Percentiles rank a stretch among this genome's conserved stretches.
Conservation (phyloP, 2,329 filamentous ascomycete species). For the Tolypocladium sp. region DNA sequence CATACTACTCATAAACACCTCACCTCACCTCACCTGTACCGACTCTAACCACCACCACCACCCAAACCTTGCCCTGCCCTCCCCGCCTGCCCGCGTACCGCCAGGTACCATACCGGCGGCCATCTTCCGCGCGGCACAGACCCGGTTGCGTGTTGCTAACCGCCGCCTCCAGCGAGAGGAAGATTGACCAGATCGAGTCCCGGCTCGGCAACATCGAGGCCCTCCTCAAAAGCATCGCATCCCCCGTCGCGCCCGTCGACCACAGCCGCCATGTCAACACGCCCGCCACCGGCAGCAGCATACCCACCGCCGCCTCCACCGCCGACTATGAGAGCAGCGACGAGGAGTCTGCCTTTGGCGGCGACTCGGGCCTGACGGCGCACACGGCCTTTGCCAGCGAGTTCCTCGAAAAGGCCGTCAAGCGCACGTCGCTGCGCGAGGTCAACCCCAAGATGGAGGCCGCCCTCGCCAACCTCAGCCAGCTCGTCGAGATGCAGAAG, state of each 20-base stretch:
- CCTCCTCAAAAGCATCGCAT: slow-evolving; percentile 29
- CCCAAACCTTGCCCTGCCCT: background rate
- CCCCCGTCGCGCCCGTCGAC: slow-evolving; percentile 13
- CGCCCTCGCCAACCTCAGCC: slow-evolving; percentile 40
- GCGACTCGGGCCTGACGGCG: slow-evolving; percentile 37
- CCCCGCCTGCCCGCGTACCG: background rate
- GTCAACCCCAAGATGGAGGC: slow-evolving; percentile 42
- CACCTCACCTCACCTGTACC: background rate
- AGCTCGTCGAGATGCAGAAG: slow-evolving; percentile 43
- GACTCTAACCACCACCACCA: background rate
- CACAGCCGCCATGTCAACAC: slow-evolving; percentile 5
- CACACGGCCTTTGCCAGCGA: slow-evolving; percentile 46
- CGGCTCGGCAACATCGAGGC: slow-evolving; percentile 34
- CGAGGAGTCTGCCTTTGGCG: slow-evolving; percentile 33
- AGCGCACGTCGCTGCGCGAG: slow-evolving; percentile 34
- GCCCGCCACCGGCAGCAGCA: slow-evolving; percentile 15
- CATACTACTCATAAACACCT: background rate
- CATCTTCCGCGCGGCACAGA: background rate
- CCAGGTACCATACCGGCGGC: background rate
- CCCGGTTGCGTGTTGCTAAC: background rate
- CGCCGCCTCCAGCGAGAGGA: slow-evolving; percentile 34
- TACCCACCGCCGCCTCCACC: slow-evolving; percentile 18
- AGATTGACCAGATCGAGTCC: slow-evolving; percentile 39
- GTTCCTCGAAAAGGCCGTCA: slow-evolving; percentile 44
- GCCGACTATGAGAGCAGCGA: slow-evolving; percentile 28